Conservation (phyloP, 192 early-diverging fungal genomes). For the Dissophora ornata region DNA sequence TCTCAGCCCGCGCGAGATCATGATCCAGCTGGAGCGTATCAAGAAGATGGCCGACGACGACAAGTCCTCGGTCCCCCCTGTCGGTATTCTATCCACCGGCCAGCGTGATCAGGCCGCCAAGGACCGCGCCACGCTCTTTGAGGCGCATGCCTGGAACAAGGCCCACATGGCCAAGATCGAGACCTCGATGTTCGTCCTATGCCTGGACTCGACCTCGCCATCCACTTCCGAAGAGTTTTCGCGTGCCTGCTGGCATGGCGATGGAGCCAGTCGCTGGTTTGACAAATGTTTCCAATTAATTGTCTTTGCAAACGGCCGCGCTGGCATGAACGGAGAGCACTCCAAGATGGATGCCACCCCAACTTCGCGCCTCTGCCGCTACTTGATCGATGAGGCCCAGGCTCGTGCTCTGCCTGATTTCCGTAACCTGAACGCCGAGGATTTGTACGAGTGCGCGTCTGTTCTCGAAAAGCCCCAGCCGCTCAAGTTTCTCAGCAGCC, state of each 20-base stretch:
- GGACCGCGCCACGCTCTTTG: slow-evolving; percentile 67
- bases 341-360: slow-evolving; percentile 84
- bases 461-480: slow-evolving; percentile 55
- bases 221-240: slow-evolving; percentile 77
- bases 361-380: slow-evolving; percentile 77
- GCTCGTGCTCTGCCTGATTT: slow-evolving; percentile 44
- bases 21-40: slow-evolving; percentile 75
- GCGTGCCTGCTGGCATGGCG: slow-evolving; percentile 84
- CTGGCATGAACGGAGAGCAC: slow-evolving; percentile 70
- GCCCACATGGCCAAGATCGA: slow-evolving; percentile 76
- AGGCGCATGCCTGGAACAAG: slow-evolving; percentile 69
- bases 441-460: slow-evolving; percentile 38
- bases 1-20: slow-evolving; percentile 45
- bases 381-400: slow-evolving; percentile 63
- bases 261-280: slow-evolving; percentile 89
- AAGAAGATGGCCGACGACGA: slow-evolving; percentile 69
- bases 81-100: slow-evolving; percentile 67
- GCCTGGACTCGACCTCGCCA: slow-evolving; percentile 80
- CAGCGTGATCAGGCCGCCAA: slow-evolving; percentile 66
- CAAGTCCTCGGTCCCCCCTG: slow-evolving; percentile 58
- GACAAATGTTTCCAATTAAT: slow-evolving; percentile 82
- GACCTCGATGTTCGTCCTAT: slow-evolving; percentile 79
- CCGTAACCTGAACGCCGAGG: slow-evolving; percentile 44
- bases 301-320: slow-evolving; percentile 80
- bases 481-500: slow-evolving; percentile 67